Conservation (phyloP, 106 monocot genomes). For the Dioscorea alata region DNA sequence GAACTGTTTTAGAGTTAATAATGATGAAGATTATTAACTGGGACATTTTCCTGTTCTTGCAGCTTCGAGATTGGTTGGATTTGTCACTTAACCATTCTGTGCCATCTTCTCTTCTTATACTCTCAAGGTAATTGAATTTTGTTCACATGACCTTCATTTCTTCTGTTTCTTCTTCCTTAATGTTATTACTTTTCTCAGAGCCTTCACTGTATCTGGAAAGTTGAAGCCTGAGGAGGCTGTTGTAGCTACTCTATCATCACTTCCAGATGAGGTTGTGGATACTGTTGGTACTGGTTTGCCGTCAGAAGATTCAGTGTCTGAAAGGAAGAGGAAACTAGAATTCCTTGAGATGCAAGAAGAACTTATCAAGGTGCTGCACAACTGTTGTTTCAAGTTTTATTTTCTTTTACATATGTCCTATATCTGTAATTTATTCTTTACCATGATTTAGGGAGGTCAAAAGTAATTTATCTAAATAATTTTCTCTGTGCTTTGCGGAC, state of each 20-base stretch:
- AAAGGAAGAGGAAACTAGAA: constrained; percentile 87
- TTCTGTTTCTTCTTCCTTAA: constrained; percentile 2
- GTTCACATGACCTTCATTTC: not conserved
- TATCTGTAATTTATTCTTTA: not conserved
- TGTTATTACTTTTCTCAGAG: constrained; percentile 28
- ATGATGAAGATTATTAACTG: no score
- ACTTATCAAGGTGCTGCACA: constrained; percentile 74
- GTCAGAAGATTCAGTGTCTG: constrained; percentile 96
- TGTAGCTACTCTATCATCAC: constrained; percentile 87
- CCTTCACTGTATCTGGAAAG: constrained; percentile 89
- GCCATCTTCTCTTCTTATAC: constrained; percentile 92
- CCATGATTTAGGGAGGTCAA: no score
- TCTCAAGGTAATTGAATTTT: constrained; percentile 63
- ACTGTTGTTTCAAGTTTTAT: not conserved
- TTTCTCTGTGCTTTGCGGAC: no score
- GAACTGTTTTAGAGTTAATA: no score
- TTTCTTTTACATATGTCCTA: not conserved
- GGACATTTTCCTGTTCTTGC: constrained; percentile 10
- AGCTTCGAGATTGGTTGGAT: constrained; percentile 96
- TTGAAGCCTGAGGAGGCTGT: constrained; percentile 95
- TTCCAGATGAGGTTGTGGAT: constrained; percentile 99
- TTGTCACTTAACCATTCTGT: constrained; percentile 81
- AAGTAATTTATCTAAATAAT: no score
- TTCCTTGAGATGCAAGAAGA: constrained; percentile 99
- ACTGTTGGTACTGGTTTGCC: constrained; percentile 87